These are phyloP conservation scores for Hamigera avellanea DNA, from an alignment of 495 filamentous ascomycete genomes.

Conservation along the genomic window DNA sequence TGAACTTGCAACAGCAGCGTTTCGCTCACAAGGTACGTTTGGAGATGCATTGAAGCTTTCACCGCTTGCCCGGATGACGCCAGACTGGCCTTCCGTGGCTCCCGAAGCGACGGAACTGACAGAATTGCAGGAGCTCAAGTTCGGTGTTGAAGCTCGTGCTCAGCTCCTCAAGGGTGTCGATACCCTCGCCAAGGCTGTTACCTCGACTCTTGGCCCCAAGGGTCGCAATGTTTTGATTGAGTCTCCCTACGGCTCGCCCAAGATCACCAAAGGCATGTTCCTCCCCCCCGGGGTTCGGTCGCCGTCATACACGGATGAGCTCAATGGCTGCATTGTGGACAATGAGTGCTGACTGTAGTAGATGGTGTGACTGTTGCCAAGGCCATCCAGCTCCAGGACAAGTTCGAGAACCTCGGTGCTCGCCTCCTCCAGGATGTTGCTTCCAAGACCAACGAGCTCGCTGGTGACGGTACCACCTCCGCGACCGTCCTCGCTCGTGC, in stretches of 20 bases:
- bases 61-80: conserved; percentile 2
- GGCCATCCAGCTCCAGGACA: conserved; percentile 90
- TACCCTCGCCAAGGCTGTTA: conserved; percentile 90
- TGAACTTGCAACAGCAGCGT: conserved; percentile 70
- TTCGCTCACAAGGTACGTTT: conserved; percentile 84
- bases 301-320: too few relatives aligned
- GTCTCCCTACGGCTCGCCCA: conserved; percentile 93
- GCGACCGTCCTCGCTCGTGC: conserved; percentile 94
- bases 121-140: conserved; percentile 74
- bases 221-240: conserved; percentile 97
- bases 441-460: conserved; percentile 97
- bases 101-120: conserved; percentile 5
- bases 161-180: conserved; percentile 88
- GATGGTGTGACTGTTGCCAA: conserved; percentile 92
- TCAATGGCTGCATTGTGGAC: too few relatives aligned
- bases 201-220: conserved; percentile 94
- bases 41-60: conserved; percentile 1
- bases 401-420: conserved; percentile 98
- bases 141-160: conserved; percentile 89
- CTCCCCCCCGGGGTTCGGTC: too few relatives aligned
- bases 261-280: conserved; percentile 92
- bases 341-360: conserved; percentile 38
- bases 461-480: conserved; percentile 96
- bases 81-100: conserved; percentile 9
- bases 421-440: conserved; percentile 94